phyloP scores from a whole-genome alignment of 345 rosid species.

The Brassica carinata region DNA sequence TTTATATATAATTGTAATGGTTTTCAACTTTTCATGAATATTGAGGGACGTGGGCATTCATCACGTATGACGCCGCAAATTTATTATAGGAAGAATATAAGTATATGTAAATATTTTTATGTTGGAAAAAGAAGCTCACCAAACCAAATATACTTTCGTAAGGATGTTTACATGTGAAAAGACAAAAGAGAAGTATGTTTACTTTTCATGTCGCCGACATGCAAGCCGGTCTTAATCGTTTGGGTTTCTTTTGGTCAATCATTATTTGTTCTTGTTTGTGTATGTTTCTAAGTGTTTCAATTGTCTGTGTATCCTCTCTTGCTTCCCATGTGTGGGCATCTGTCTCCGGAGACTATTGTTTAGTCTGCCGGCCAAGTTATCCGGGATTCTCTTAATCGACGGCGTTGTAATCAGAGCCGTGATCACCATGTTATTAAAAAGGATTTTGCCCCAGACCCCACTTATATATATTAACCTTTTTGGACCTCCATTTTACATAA shows the following conservation, averaged over 20 bases:
- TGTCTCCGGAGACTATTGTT: background rate
- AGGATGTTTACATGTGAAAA: slow-evolving; percentile 3
- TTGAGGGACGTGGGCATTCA: slow-evolving; percentile 19
- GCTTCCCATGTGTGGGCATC: background rate
- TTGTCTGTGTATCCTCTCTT: background rate
- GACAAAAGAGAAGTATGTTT: background rate
- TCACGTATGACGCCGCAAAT: slow-evolving; percentile 24
- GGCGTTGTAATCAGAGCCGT: background rate
- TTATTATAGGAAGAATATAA: background rate
- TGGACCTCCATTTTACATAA: too few relatives aligned
- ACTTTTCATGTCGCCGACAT: too few relatives aligned
- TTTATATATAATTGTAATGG: background rate
- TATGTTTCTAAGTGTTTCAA: background rate
- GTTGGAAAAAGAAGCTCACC: background rate
- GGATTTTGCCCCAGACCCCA: too few relatives aligned
- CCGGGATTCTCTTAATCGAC: background rate
- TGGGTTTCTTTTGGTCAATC: background rate
- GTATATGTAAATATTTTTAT: background rate
- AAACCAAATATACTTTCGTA: background rate
- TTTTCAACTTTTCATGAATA: slow-evolving; percentile 14
- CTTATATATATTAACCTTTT: too few relatives aligned
- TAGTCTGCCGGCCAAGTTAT: background rate
- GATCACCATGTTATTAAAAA: too few relatives aligned
- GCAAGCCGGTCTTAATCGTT: background rate
- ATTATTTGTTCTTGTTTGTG: background rate